Base-by-base conservation (phyloP, 495 filamentous ascomycete genomes). In the Daldinia caldariorum region DNA sequence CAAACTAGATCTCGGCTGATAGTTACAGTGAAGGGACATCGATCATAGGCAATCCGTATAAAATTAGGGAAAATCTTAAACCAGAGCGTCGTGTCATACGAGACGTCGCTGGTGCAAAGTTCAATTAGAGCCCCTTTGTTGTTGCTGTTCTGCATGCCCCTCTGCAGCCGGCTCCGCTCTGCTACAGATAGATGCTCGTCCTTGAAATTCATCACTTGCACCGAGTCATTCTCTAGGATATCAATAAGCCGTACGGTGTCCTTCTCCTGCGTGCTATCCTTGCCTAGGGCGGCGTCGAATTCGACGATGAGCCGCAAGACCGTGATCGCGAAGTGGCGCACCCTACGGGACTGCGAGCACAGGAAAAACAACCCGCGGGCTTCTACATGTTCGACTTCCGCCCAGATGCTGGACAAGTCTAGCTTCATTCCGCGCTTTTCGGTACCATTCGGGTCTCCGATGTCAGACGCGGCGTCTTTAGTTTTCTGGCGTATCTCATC, bases 281-380 rank as follows among this genome's bases (percentile, higher is more conserved):
- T 94, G 26, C 91, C 90, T 18, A 99, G 84, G 6, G 93, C 94
- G 2, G 85, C 89, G 73, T 99, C 96, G 66, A 98, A 98, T 63
- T 98, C 94, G 16, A 91, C 95, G 67, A 99, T 92, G 31, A 97
- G 83, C 4, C 93, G 91, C 16, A 99, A 82, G 2, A 98, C 96
- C 3, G 90, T 96, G 45, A 99, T 92, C 1, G 95, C 96, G 76
- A 94, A 94, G 43, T 92, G 86, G 37, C 95, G 88, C 26, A 99
- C 95, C 39, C 89, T 86, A 62, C 92, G 86, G 9, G 95, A 97
- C 67, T 97, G 96, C 0, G 95, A 98, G 76, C 96, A 98, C 4
- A 99, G 79, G 77, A 99, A 98, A 83, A 99, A 98, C n/a, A 99
- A 79, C 0, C 96, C 95, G 76, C 97, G 94, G 16, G 94, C 94